phyloP scores from a whole-genome alignment of 2,329 filamentous ascomycete genomes.

The Epichloe sp. region DNA sequence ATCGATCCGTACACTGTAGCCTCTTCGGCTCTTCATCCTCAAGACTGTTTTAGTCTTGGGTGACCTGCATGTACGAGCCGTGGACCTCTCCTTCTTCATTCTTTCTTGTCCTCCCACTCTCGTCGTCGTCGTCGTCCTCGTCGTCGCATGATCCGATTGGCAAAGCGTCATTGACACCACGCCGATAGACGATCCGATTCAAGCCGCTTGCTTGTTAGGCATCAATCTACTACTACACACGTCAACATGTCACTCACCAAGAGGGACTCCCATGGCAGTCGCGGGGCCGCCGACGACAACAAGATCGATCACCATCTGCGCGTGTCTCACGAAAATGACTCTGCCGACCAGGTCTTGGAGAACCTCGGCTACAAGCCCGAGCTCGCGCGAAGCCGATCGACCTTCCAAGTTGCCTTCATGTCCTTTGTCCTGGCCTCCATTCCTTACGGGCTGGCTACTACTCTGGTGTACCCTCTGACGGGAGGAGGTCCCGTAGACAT shows the following conservation, averaged over 20 bases:
- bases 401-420: constrained; percentile 60
- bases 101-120: no score
- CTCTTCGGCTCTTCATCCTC: no score
- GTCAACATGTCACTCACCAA: constrained; percentile 11
- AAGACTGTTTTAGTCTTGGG: no score
- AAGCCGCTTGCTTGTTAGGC: no score
- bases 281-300: constrained; percentile 13
- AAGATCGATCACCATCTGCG: constrained; percentile 16
- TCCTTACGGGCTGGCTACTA: constrained; percentile 61
- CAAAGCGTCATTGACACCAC: no score
- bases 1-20: no score
- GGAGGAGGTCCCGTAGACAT: constrained; percentile 56
- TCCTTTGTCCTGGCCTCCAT: constrained; percentile 64
- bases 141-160: no score
- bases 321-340: constrained; percentile 19
- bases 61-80: no score
- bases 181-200: no score
- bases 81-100: no score
- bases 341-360: constrained; percentile 49
- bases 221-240: no score
- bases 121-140: no score
- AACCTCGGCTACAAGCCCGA: constrained; percentile 55
- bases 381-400: constrained; percentile 50
- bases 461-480: constrained; percentile 51
- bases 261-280: constrained; percentile 11